phyloP scores from a whole-genome alignment of 257 asterid genomes.

The Solanum etuberosum region DNA sequence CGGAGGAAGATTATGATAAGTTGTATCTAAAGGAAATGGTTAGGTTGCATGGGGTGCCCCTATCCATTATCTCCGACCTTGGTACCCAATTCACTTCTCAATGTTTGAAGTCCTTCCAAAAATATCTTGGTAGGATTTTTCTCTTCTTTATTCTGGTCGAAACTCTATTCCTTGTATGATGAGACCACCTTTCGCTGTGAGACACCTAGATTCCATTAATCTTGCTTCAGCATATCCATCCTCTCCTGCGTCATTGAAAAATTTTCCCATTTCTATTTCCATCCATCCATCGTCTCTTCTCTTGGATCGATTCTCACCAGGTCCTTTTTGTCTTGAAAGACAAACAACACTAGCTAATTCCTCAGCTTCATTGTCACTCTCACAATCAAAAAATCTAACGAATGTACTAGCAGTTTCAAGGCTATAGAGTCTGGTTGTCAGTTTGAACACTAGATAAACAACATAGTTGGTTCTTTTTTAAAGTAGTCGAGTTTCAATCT shows the following conservation, averaged over 20 bases:
- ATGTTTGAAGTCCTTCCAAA: too few relatives aligned
- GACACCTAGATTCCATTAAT: constrained; percentile 1
- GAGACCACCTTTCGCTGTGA: not conserved
- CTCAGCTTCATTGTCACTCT: not conserved
- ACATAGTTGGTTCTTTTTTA: constrained; percentile 15
- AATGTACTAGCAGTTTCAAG: constrained; percentile 12
- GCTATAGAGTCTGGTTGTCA: constrained; percentile 19
- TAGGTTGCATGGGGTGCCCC: too few relatives aligned
- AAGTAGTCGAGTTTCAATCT: constrained; percentile 12
- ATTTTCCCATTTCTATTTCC: constrained; percentile 48
- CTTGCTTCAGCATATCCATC: constrained; percentile 25
- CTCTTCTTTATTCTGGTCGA: not conserved
- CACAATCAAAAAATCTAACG: constrained; percentile 12
- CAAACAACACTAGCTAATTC: not conserved
- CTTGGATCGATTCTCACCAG: constrained; percentile 16
- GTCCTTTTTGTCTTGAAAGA: constrained; percentile 8
- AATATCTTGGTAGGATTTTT: too few relatives aligned
- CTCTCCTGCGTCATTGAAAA: constrained; percentile 4
- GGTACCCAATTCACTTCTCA: too few relatives aligned
- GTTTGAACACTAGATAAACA: constrained; percentile 25
- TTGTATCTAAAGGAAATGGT: too few relatives aligned
- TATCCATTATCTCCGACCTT: too few relatives aligned
- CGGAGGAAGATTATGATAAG: too few relatives aligned
- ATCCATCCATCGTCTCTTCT: constrained; percentile 48
- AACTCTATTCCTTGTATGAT: not conserved